A percentile compares a stretch with the other conserved stretches of the same genome.
These are phyloP conservation scores for Aspergillus caelatus DNA, from an alignment of 2,329 filamentous ascomycete species.

Conservation along the genomic window DNA sequence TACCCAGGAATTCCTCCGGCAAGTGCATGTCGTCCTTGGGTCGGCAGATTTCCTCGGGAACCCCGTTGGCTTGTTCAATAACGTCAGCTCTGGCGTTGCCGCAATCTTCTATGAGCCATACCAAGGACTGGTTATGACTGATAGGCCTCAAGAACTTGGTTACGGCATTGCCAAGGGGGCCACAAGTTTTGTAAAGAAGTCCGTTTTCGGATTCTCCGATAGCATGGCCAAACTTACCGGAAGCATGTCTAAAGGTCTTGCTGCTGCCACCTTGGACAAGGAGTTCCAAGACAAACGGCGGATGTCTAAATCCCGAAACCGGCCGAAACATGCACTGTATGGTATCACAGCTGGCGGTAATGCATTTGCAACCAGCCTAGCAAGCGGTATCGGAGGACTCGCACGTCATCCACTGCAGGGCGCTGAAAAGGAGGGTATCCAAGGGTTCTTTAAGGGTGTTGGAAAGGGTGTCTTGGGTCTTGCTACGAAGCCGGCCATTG, in stretches of 20 bases:
- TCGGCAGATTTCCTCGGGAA: constrained; percentile 98
- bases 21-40: constrained; percentile 95
- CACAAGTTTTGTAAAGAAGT: constrained; percentile 97
- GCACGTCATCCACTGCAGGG: constrained; percentile 93
- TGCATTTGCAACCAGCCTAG: constrained; percentile 88
- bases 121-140: constrained; percentile 94
- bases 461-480: constrained; percentile 92
- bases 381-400: constrained; percentile 89
- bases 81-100: constrained; percentile 92
- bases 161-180: constrained; percentile 95
- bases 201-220: constrained; percentile 94
- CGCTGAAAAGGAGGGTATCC: constrained; percentile 89
- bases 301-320: constrained; percentile 88
- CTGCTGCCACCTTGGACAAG: constrained; percentile 94
- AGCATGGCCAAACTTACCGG: constrained; percentile 98
- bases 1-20: constrained; percentile 91
- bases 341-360: constrained; percentile 95
- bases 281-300: constrained; percentile 96
- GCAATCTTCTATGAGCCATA: constrained; percentile 99
- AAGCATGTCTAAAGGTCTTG: constrained; percentile 93
- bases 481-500: constrained; percentile 96
- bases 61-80: constrained; percentile 96
- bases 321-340: constrained; percentile 95
- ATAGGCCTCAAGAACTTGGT: constrained; percentile 91
- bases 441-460: constrained; percentile 96